These are phyloP conservation scores for Schizosaccharomyces lindneri DNA, from an alignment of 805 yeast species.

Conservation along the genomic window DNA sequence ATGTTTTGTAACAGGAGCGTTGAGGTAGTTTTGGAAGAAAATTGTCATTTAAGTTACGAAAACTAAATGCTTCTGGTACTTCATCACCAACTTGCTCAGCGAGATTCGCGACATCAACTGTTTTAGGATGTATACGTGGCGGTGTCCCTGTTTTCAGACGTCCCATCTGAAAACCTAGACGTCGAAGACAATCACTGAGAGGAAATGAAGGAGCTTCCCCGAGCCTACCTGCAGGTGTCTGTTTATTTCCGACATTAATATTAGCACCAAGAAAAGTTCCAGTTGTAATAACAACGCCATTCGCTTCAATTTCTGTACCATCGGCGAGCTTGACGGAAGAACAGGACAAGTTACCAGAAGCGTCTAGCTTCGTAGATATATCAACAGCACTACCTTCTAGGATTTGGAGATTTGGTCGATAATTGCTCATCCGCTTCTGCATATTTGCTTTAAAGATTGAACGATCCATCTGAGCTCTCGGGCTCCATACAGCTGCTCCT, in stretches of 20 bases:
- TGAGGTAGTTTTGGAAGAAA: slow-evolving; percentile 18
- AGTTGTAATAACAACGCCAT: slow-evolving; percentile 66
- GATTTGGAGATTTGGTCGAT: slow-evolving; percentile 26
- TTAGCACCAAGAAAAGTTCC: slow-evolving; percentile 92
- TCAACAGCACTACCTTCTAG: slow-evolving; percentile 65
- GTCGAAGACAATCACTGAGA: slow-evolving; percentile 47
- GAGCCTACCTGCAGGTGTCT: slow-evolving; percentile 74
- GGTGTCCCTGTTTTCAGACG: slow-evolving; percentile 95
- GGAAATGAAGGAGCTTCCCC: slow-evolving; percentile 87
- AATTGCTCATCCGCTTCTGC: slow-evolving; percentile 35
- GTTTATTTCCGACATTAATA: slow-evolving; percentile 65
- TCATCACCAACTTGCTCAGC: slow-evolving; percentile 54
- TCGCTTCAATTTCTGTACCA: slow-evolving; percentile 35
- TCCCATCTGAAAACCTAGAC: slow-evolving; percentile 63
- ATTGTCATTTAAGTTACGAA: slow-evolving; percentile 40
- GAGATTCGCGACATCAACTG: slow-evolving; percentile 44
- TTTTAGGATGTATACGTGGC: slow-evolving; percentile 49
- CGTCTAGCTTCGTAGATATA: slow-evolving; percentile 19
- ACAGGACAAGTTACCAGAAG: slow-evolving; percentile 14
- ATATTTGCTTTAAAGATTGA: slow-evolving; percentile 50
- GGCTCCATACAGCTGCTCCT: slow-evolving; percentile 97
- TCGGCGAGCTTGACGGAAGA: slow-evolving; percentile 50
- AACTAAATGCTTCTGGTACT: slow-evolving; percentile 81
- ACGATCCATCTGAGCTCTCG: slow-evolving; percentile 88
- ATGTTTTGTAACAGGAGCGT: slow-evolving; percentile 48